A percentile compares a stretch with the other conserved stretches of the same genome.
Conservation (phyloP, 192 early-diverging fungal species). For the Anaeromyces robustus region DNA sequence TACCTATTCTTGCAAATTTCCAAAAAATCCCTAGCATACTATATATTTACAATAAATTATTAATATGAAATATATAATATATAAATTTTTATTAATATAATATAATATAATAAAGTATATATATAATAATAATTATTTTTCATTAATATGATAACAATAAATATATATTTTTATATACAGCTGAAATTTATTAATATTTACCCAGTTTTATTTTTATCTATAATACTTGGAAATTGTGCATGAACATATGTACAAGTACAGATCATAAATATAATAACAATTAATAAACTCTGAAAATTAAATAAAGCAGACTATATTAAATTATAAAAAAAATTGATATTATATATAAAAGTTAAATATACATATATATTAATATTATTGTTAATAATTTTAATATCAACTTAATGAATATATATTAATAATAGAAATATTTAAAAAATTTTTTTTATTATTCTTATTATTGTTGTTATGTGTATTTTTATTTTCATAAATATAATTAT, state of each 20-base stretch:
- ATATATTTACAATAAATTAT: background rate
- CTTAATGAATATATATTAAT: no score
- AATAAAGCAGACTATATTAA: slow-evolving; percentile 75
- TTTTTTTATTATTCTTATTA: no score
- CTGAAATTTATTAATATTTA: slow-evolving; percentile 6
- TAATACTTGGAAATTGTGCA: slow-evolving; percentile 67
- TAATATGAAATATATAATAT: no score
- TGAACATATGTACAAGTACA: slow-evolving; percentile 95
- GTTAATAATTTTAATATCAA: no score
- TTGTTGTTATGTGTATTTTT: no score
- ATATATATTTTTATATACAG: background rate
- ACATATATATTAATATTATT: no score
- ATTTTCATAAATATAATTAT: no score
- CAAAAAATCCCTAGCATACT: slow-evolving; percentile 78
- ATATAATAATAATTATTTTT: background rate
- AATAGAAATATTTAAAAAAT: no score
- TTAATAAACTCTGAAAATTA: slow-evolving; percentile 81
- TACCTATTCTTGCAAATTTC: slow-evolving; percentile 87
- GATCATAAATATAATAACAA: slow-evolving; percentile 81
- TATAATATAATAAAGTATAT: background rate
- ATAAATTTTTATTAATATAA: background rate
- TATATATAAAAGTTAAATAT: no score
- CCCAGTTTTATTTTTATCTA: slow-evolving; percentile 83
- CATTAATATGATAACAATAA: background rate
- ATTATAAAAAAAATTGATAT: no score